Conservation (phyloP, 2,329 filamentous ascomycete genomes). For the Colletotrichum lupini region DNA sequence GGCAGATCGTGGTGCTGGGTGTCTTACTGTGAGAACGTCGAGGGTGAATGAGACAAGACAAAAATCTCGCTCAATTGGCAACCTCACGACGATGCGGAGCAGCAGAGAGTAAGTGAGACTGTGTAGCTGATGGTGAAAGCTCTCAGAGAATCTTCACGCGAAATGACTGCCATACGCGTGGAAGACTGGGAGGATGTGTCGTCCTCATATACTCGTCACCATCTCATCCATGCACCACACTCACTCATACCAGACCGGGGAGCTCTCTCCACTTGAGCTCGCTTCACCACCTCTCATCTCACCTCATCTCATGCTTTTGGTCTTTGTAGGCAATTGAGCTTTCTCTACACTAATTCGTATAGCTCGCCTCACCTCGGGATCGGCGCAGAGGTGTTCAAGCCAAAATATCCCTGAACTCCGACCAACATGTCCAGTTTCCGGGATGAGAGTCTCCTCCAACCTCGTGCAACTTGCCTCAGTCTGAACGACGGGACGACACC, state of each 20-base stretch:
- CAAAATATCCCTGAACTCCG: background rate
- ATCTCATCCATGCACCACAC: background rate
- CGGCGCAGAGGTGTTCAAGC: background rate
- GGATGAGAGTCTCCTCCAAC: conserved; percentile 2
- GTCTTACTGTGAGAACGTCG: background rate
- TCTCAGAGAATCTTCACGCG: background rate
- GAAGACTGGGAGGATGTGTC: background rate
- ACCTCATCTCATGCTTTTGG: background rate
- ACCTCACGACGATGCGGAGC: background rate
- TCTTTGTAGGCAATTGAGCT: background rate
- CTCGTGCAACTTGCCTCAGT: conserved; percentile 3
- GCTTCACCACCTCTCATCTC: conserved; percentile 4
- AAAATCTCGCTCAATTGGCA: background rate
- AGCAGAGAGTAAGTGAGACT: background rate
- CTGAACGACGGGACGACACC: conserved; percentile 36
- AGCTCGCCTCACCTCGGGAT: background rate
- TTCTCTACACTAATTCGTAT: background rate
- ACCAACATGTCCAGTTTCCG: background rate
- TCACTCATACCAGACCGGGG: background rate
- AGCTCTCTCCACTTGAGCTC: background rate
- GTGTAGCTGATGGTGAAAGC: background rate
- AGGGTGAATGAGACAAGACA: background rate
- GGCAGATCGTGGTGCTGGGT: background rate
- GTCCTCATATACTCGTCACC: conserved; percentile 27
- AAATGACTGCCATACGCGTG: background rate